Base-by-base conservation (phyloP, 2,329 filamentous ascomycete genomes). In the Fusarium tuaranense region DNA sequence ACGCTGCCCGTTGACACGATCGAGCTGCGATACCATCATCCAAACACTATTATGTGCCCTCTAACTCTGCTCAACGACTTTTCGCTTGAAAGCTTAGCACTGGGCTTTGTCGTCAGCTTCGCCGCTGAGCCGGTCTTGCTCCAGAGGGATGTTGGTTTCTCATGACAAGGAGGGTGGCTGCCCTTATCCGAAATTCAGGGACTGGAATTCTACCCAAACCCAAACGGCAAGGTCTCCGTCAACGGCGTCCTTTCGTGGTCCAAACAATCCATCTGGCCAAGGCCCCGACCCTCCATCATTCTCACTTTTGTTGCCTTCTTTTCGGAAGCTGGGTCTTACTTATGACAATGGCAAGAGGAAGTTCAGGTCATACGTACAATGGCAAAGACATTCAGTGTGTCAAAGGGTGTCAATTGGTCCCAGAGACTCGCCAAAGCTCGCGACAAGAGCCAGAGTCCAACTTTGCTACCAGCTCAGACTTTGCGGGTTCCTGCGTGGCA, bases 201-300 rank as follows among this genome's bases (percentile, higher is more conserved):
- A 68, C 46, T 73, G 74, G 74, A 76, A 76, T 73, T 73, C 27
- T 64, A 30, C 30, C 18, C 5, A 65, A 76, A 68, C 12, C 22
- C 38, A 69, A 64, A 59, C 14, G 12, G 27, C 25, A 20, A 18
- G 20, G 12, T 10, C 32, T 27, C 25, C 5, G 10, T 44, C 39
- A 9, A 22, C 8, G 18, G 18, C 7, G 14, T 7, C 34, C 1
- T 27, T 14, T 55, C 6, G 48, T 18, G 25, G 8, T 6, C 51
- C 7, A 8, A 14, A 10, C 51, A 32, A 12, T 7, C 22, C 14
- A n/a, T 20, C 13, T 22, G 25, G 36, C 7, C 57, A 41, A 48
- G 41, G 13, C 9, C 46, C 13, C 34, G 9, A 1, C 9, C 30
- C 18, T 51, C 16, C 25, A 55, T 39, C 8, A 18, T 1, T 22